Evolutionary conservation across 2,329 filamentous ascomycete genomes (phyloP), one percentile per base, ranked within the genome.

Genomic region (Arthrinium phaeospermum): DNA sequence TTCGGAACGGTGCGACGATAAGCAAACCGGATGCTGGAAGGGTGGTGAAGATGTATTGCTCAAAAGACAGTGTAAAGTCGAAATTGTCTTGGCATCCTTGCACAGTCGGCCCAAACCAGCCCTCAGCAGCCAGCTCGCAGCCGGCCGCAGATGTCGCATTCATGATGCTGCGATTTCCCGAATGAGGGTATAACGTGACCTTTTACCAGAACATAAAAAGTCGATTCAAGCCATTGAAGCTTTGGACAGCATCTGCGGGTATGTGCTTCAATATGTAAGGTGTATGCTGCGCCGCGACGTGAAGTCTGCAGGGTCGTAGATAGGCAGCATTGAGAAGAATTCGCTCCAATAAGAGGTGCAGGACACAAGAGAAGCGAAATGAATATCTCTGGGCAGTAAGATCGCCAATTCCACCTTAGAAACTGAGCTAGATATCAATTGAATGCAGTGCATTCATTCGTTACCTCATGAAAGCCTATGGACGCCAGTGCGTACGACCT

Each of bases 31-130:
- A 75, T 12, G 80, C 79, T 1, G 81, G 82, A 30, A 75, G 37
- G 69, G 79, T 76, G 47, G 79, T 75, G 51, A 84, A 78, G 67
- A 83, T 75, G 44, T 78, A 80, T 34, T 83, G 80, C 73, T 84
- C 81, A 41, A 71, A 72, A 30, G 37, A 53, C n/a, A 71, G 37
- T 47, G 71, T 71, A 41, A 72, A 72, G 49, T 72, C 71, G 44
- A 71, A 72, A 27, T 44, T 30, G 47, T 69, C 69, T 27, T 64
- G 27, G 22, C 71, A 72, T 22, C 69, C 68, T 53, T 53, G 68
- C 19, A 41, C 68, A 14, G 46, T 22, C 22, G 68, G 44, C 13
- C 45, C 44, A 37, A 53, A 51, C 24, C 27, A 27, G 27, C 47
- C 45, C 12, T 69, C 45, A 34, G 14, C 14, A 46, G 68, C 12